phyloP scores from a whole-genome alignment of 169 alveolate genomes.

The Cryptosporidium bovis region DNA sequence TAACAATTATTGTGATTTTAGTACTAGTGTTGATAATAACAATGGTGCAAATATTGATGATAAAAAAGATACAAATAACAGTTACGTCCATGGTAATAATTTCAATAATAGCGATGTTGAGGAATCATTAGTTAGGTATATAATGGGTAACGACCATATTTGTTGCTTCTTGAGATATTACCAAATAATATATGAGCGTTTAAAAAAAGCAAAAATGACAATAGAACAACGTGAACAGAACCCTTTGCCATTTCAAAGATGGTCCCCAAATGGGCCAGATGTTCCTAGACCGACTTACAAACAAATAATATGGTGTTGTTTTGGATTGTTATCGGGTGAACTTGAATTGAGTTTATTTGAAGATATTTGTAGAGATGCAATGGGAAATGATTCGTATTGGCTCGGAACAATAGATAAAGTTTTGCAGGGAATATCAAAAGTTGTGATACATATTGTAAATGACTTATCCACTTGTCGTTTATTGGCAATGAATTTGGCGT shows the following conservation, averaged over 20 bases:
- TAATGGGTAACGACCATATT: conserved; percentile 72
- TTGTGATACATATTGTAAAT: conserved; percentile 65
- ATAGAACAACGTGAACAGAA: conserved; percentile 65
- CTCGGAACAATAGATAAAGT: conserved; percentile 84
- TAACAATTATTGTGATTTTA: not conserved
- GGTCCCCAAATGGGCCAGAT: conserved; percentile 75
- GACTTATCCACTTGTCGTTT: conserved; percentile 68
- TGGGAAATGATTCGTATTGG: conserved; percentile 83
- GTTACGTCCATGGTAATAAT: not conserved
- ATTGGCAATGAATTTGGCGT: conserved; percentile 66
- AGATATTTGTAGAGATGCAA: conserved; percentile 81
- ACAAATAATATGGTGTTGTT: conserved; percentile 73
- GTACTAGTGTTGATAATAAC: not conserved
- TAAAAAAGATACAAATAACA: not conserved
- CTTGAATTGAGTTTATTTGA: conserved; percentile 77
- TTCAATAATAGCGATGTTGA: not conserved
- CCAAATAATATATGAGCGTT: conserved; percentile 81
- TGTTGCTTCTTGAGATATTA: conserved; percentile 78
- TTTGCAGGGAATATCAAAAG: conserved; percentile 61
- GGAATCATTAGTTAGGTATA: conserved; percentile 53
- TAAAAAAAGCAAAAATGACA: conserved; percentile 77
- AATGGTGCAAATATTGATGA: not conserved
- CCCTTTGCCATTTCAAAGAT: conserved; percentile 74
- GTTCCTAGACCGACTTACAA: conserved; percentile 71
- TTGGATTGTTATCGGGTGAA: conserved; percentile 68